phyloP scores from a whole-genome alignment of 2,329 filamentous ascomycete species.

The Zymoseptoria crescenta region DNA sequence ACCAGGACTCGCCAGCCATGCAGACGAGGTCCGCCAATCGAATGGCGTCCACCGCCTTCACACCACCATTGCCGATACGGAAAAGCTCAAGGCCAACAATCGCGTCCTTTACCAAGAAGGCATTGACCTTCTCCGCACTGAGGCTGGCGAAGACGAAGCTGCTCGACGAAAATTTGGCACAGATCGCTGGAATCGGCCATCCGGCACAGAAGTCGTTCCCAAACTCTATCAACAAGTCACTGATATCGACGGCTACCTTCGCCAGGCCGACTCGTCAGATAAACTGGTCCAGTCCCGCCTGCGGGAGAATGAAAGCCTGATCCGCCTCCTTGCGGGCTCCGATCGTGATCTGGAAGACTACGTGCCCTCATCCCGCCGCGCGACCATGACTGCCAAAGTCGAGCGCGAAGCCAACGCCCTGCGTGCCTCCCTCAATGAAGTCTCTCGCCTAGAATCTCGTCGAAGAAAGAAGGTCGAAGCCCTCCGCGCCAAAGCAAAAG shows the following conservation, averaged over 20 bases:
- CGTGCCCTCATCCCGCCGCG: conserved; percentile 75
- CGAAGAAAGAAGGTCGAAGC: conserved; percentile 71
- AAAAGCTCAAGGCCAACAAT: conserved; percentile 78
- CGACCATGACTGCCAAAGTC: conserved; percentile 70
- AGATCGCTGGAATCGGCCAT: conserved; percentile 68
- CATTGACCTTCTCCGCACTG: conserved; percentile 64
- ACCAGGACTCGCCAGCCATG: conserved; percentile 75
- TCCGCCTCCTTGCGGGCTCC: conserved; percentile 68
- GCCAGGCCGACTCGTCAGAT: conserved; percentile 59
- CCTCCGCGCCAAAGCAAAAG: conserved; percentile 68
- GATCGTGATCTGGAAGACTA: conserved; percentile 78
- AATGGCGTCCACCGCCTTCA: conserved; percentile 73
- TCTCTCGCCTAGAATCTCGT: conserved; percentile 72
- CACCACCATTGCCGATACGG: conserved; percentile 76
- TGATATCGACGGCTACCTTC: conserved; percentile 84
- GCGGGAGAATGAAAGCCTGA: conserved; percentile 62
- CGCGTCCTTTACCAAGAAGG: conserved; percentile 75
- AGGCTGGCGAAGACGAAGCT: conserved; percentile 74
- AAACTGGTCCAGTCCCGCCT: conserved; percentile 71
- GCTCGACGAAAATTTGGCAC: conserved; percentile 75
- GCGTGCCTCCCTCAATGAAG: conserved; percentile 74
- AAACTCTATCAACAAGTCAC: conserved; percentile 67
- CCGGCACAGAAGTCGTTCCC: conserved; percentile 59
- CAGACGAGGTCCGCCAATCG: conserved; percentile 86
- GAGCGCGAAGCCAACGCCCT: conserved; percentile 71